Conservation (phyloP, 192 early-diverging fungal genomes). For the Backusella westeae region DNA sequence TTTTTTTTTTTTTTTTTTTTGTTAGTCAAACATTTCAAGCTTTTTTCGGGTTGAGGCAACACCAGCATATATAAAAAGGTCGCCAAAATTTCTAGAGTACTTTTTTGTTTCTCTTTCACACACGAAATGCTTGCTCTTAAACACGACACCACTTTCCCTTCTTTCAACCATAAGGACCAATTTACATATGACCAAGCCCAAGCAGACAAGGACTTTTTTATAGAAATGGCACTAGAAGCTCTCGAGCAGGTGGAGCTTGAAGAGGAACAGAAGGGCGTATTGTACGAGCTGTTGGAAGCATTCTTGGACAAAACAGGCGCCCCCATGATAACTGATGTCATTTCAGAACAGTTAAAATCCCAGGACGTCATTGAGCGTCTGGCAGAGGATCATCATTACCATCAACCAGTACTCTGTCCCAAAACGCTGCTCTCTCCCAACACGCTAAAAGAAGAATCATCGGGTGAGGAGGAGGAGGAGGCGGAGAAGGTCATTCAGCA, state of each 20-base stretch:
- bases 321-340: conserved; percentile 20
- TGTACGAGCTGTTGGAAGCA: conserved; percentile 29
- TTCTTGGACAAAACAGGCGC: conserved; percentile 25
- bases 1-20: neutral
- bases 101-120: neutral
- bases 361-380: conserved; percentile 37
- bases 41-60: neutral
- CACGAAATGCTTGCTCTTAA: neutral
- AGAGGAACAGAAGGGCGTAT: conserved; percentile 33
- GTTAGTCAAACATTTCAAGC: neutral
- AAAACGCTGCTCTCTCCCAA: neutral
- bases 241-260: conserved; percentile 30
- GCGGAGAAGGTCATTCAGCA: neutral
- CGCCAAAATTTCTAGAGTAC: neutral
- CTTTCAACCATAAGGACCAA: neutral
- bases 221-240: conserved; percentile 31
- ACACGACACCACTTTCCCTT: neutral
- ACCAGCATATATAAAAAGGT: neutral
- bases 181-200: neutral
- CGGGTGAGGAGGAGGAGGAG: neutral
- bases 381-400: conserved; percentile 14
- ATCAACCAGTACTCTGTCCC: too few species aligned
- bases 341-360: conserved; percentile 31
- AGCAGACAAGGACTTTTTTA: conserved; percentile 14
- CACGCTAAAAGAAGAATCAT: neutral